Percentiles rank a stretch among this genome's conserved stretches.
phyloP scores from a whole-genome alignment of 139 green algal species.

The Tetraselmis striata region DNA sequence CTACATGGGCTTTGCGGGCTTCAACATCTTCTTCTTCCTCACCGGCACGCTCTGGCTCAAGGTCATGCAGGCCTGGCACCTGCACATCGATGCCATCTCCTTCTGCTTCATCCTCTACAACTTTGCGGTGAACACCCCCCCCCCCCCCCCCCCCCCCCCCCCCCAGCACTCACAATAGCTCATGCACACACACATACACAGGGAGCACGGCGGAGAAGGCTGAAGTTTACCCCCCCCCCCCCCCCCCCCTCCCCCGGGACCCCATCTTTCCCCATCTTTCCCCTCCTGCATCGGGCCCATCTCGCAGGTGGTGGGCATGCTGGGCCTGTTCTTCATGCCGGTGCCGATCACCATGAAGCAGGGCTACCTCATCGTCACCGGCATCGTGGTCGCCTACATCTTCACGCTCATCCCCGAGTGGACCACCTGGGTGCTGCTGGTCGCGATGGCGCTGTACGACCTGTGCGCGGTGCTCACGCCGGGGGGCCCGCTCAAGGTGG shows the following conservation, averaged over 20 bases:
- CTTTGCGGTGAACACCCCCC: slow-evolving; percentile 62
- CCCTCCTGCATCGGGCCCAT: too few species aligned
- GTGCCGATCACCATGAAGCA: slow-evolving; percentile 86
- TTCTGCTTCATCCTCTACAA: slow-evolving; percentile 83
- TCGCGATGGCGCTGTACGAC: slow-evolving; percentile 93
- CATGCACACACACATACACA: too few species aligned
- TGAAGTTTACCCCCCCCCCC: too few species aligned
- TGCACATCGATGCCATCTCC: slow-evolving; percentile 79
- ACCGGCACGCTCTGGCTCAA: slow-evolving; percentile 58
- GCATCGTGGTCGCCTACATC: slow-evolving; percentile 80
- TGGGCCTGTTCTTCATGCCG: slow-evolving; percentile 76
- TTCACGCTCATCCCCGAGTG: slow-evolving; percentile 96
- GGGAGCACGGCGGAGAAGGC: too few species aligned
- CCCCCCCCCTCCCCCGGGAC: too few species aligned
- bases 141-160: not conserved
- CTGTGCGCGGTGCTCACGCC: slow-evolving; percentile 86
- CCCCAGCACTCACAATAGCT: not conserved
- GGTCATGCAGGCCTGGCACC: slow-evolving; percentile 33
- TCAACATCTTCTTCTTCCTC: slow-evolving; percentile 91
- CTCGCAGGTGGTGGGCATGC: slow-evolving; percentile 67
- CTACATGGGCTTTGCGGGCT: slow-evolving; percentile 92
- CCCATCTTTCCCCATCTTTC: too few species aligned
- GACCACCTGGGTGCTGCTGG: slow-evolving; percentile 92
- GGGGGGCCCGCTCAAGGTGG: slow-evolving; percentile 70
- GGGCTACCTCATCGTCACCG: slow-evolving; percentile 75